Evolutionary conservation across 1,139 yeast species (phyloP), one percentile per base, ranked within the genome.

Genomic region (Kodamaea arcana): DNA sequence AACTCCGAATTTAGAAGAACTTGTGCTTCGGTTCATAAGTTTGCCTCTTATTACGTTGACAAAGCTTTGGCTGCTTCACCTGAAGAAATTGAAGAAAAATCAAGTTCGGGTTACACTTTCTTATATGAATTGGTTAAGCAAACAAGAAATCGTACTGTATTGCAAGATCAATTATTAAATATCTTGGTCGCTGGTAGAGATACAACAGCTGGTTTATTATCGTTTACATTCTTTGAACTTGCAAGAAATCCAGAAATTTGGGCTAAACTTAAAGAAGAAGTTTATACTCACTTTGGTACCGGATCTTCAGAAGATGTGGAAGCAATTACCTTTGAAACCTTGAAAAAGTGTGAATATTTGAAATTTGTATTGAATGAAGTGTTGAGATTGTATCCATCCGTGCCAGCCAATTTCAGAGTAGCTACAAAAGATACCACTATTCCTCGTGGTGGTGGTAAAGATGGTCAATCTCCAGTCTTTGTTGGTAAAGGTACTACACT

Each of bases 101-200:
- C 58, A 4, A 45, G 49, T 35, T 67, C 62, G 15, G 74, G 78
- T 16, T 73, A 72, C 43, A 62, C 71, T 15, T 74, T 75, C 50
- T 61, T 75, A 43, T 69, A 69, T 41, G 79, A 72, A 45, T 62
- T 75, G 43, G 72, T 60, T 24, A 69, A 72, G 46, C 70, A 70
- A 43, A 72, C 80, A 1, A 61, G 69, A 37, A 69, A 75, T 48
- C 75, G 74, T 6, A 53, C 45, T 24, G 59, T 66, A n/a, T 63
- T 75, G 44, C 63, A 77, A 33, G 77, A 73, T 46, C 79, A 75
- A 51, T 60, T 71, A 26, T 56, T 75, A 44, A 73, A 72, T 44
- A 69, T 75, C 42, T 54, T 75, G 39, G 56, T 75, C 18, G 80
- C 80, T 17, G 80, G 78, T 14, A 61, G 80, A 48, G 80, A 75